Conservation (phyloP, 495 filamentous ascomycete genomes). For the Astrocystis sublimbata region DNA sequence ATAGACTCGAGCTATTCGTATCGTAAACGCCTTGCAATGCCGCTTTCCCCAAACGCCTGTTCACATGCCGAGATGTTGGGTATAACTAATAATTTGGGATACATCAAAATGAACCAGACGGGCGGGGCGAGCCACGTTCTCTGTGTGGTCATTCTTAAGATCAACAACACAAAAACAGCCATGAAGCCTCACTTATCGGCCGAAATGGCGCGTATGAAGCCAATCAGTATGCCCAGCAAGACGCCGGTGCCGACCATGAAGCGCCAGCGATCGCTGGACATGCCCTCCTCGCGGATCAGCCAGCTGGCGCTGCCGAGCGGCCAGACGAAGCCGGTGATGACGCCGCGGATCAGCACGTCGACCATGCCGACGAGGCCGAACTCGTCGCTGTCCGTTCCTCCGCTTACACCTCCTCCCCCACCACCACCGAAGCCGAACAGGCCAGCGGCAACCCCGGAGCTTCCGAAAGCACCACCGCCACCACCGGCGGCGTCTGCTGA, state of each 20-base stretch:
- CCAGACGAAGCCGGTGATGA: conserved; percentile 91
- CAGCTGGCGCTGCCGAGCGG: conserved; percentile 82
- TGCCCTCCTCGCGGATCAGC: conserved; percentile 83
- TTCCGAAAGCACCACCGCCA: conserved; percentile 20
- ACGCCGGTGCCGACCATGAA: conserved; percentile 83
- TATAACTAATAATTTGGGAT: background rate
- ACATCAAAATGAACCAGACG: background rate
- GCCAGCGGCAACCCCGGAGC: conserved; percentile 36
- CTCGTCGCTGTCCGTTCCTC: conserved; percentile 52
- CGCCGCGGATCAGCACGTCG: conserved; percentile 86
- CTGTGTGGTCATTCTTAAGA: background rate
- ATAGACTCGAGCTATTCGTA: too few relatives aligned
- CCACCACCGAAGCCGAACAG: conserved; percentile 38
- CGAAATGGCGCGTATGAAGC: conserved; percentile 43
- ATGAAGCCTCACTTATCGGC: conserved; percentile 30
- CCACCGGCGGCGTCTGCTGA: conserved; percentile 38
- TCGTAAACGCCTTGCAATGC: conserved; percentile 25
- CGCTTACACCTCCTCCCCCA: too few relatives aligned
- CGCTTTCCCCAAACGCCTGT: conserved; percentile 17
- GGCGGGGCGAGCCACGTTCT: background rate
- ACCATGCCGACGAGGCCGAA: conserved; percentile 46
- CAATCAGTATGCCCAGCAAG: conserved; percentile 49
- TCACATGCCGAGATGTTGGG: conserved; percentile 21
- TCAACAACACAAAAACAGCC: too few relatives aligned
- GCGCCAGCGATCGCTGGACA: conserved; percentile 79